Evolutionary conservation across 805 yeast genomes (phyloP), one percentile per base, ranked within the genome.

Genomic region (Citeromyces matritensis): DNA sequence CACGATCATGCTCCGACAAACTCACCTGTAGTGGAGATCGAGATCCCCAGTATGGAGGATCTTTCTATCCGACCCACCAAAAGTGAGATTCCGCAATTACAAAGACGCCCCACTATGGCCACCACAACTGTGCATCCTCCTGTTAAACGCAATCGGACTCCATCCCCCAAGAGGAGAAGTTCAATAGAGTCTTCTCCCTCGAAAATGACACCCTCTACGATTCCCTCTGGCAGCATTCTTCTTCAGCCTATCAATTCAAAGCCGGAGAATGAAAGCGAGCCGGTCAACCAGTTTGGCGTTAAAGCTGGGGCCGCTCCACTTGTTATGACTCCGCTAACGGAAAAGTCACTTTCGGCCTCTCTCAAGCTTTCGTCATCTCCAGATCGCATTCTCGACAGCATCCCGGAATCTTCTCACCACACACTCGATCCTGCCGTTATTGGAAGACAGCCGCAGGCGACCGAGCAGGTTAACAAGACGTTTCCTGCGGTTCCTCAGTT

Each of bases 311-410:
- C 61, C 23, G 60, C 67, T 3, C 73, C 82, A 1, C 56, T 73
- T 42, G 69, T 82, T 0, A 80, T 81, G 91, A 81, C 93, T 0
- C 93, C 91, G 2, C 72, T 80, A 4, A 65, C 82, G 2, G 93
- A 81, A 41, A 73, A 59, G 31, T 19, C 11, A 1, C 24, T 19
- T 17, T 14, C 5, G 15, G 28, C 13, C 28, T 7, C 4, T 26
- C 28, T 8, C 28, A 26, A 26, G 10, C 13, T 26, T n/a, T n/a
- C 8, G 28, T 17, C 28, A 4, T 17, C 7, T 7, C 9, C 28
- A 6, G 15, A 17, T 26, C 13, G 15, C 13, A 15, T 17, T 7
- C 17, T 26, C 9, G 15, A 9, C 6, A 26, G 28, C 17, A 26
- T 14, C 9, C 4, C 14, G 4, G 28, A 26, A n/a, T 14, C 9